Percentiles rank a stretch among this genome's conserved stretches.
Conservation (phyloP, 2,329 filamentous ascomycete genomes). For the Monosporascus cannonballus region DNA sequence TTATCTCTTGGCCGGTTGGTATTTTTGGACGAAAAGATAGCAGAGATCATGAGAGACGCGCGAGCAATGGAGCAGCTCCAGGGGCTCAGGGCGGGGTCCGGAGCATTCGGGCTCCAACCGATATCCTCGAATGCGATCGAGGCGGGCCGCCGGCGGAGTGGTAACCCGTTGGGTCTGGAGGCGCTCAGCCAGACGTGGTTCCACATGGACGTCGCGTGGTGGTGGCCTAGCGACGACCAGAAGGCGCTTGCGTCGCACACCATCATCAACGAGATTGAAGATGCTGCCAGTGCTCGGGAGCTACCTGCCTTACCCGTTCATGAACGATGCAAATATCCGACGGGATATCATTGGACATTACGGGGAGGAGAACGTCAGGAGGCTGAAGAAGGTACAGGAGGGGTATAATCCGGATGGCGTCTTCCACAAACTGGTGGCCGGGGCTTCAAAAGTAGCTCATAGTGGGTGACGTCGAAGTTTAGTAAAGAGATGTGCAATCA, state of each 20-base stretch:
- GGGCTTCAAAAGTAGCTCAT: constrained; percentile 16
- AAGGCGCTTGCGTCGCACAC: constrained; percentile 21
- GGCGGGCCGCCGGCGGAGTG: constrained; percentile 19
- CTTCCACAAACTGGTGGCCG: constrained; percentile 16
- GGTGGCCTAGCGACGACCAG: constrained; percentile 14
- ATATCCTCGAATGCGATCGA: constrained; percentile 22
- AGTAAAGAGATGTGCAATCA: too few relatives aligned
- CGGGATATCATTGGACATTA: constrained; percentile 20
- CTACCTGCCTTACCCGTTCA: constrained; percentile 19
- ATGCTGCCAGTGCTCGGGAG: constrained; percentile 10
- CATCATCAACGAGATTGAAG: constrained; percentile 8
- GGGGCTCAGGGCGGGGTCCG: constrained; percentile 18
- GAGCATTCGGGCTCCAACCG: constrained; percentile 25
- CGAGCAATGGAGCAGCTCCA: constrained; percentile 18
- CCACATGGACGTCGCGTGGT: constrained; percentile 22
- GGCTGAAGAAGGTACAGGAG: constrained; percentile 11
- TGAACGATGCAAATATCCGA: constrained; percentile 18
- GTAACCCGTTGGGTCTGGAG: constrained; percentile 25
- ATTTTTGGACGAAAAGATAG: constrained; percentile 6
- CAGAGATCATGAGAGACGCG: constrained; percentile 16
- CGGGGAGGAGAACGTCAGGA: constrained; percentile 14
- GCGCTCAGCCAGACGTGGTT: constrained; percentile 24
- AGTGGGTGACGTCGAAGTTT: too few relatives aligned
- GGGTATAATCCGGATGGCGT: constrained; percentile 14
- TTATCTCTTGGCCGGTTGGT: too few relatives aligned